These are phyloP conservation scores for Pythium phragmiticola DNA, from an alignment of 352 stramenopile genomes.

Conservation along the genomic window DNA sequence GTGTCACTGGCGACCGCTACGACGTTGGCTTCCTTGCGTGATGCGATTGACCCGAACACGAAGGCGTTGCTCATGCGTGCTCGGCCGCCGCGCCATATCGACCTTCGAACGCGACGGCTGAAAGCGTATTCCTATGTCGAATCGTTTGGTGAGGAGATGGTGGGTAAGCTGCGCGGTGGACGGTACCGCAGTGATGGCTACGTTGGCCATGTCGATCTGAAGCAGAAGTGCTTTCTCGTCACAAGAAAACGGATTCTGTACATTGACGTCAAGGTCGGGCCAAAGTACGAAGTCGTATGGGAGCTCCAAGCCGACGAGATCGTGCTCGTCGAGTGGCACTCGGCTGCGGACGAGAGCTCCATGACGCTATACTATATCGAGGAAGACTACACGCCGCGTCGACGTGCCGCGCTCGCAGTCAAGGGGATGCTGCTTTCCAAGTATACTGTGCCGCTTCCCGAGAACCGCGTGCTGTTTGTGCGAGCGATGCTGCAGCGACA, in stretches of 20 bases:
- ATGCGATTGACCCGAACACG: constrained; percentile 75
- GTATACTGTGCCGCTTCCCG: constrained; percentile 66
- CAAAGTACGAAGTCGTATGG: constrained; percentile 81
- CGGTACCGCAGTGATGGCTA: constrained; percentile 82
- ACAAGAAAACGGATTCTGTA: constrained; percentile 82
- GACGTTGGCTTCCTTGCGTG: constrained; percentile 72
- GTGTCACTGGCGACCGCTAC: constrained; percentile 73
- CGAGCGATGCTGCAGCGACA: constrained; percentile 86
- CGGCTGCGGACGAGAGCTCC: constrained; percentile 25
- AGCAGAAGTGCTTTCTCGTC: constrained; percentile 84
- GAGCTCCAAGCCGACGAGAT: constrained; percentile 79
- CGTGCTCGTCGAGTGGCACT: constrained; percentile 68
- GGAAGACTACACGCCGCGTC: constrained; percentile 58
- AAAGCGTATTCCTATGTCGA: constrained; percentile 89
- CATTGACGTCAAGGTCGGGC: constrained; percentile 61
- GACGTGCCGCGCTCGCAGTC: constrained; percentile 33
- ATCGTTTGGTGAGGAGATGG: constrained; percentile 85
- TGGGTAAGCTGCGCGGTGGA: constrained; percentile 73
- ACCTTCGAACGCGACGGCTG: constrained; percentile 70
- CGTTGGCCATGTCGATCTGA: constrained; percentile 76
- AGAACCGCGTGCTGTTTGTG: constrained; percentile 78
- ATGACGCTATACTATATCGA: constrained; percentile 73
- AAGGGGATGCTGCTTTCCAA: constrained; percentile 81
- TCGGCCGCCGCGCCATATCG: constrained; percentile 78
- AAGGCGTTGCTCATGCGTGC: constrained; percentile 76